These are phyloP conservation scores for Aquilaria agallochum DNA, from an alignment of 441 rosid species.

Conservation along the genomic window DNA sequence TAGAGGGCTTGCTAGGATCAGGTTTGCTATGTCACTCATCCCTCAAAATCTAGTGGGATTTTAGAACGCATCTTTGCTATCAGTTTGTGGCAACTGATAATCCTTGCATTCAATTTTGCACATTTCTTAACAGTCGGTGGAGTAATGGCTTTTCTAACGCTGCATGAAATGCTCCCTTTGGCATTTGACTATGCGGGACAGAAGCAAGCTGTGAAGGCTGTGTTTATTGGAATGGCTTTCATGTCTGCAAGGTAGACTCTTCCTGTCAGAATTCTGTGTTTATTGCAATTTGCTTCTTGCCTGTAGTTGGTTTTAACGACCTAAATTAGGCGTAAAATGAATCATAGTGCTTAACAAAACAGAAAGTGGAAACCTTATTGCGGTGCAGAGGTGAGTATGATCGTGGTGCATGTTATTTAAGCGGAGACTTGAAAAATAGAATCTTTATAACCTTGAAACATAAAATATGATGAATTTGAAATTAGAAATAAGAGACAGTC, in stretches of 20 bases:
- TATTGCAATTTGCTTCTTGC: too few relatives aligned
- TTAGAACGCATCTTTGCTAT: constrained; percentile 3
- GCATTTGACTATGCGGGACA: constrained; percentile 99
- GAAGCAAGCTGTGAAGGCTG: constrained; percentile 98
- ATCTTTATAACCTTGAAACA: too few relatives aligned
- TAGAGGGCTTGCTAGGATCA: constrained; percentile 91
- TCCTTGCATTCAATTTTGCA: constrained; percentile 9
- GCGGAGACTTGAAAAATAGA: too few relatives aligned
- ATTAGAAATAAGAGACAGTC: too few relatives aligned
- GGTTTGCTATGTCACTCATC: constrained; percentile 35
- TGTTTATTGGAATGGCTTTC: constrained; percentile 97
- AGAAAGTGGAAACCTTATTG: not conserved
- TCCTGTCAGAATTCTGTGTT: too few relatives aligned
- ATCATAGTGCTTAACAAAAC: not conserved
- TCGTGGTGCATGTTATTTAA: not conserved
- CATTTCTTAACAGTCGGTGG: constrained; percentile 70
- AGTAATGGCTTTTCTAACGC: constrained; percentile 97
- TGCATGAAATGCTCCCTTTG: constrained; percentile 98
- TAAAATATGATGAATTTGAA: too few relatives aligned
- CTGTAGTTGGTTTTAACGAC: too few relatives aligned
- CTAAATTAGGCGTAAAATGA: too few relatives aligned
- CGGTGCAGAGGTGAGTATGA: constrained; percentile 8
- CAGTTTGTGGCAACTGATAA: not conserved
- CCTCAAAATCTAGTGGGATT: constrained; percentile 6
- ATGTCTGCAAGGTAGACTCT: constrained; percentile 89